Conservation (phyloP, 1,139 yeast genomes). For the Geotrichum siamense region DNA sequence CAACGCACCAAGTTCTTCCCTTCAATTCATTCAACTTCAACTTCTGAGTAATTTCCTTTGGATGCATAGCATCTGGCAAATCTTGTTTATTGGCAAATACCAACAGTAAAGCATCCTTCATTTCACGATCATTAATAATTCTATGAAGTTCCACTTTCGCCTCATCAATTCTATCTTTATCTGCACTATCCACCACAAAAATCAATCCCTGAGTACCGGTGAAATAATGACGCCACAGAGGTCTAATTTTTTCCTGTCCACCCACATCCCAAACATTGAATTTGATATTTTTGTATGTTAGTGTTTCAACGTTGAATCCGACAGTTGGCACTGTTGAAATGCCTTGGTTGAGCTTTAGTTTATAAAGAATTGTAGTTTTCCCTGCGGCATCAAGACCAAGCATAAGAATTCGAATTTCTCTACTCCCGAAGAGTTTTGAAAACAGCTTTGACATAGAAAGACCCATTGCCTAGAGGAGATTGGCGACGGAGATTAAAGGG, state of each 20-base stretch:
- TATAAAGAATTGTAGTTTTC: conserved; percentile 69
- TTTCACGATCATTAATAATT: conserved; percentile 72
- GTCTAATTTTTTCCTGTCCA: conserved; percentile 87
- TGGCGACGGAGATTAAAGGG: background rate
- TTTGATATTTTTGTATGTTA: conserved; percentile 75
- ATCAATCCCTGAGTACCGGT: conserved; percentile 93
- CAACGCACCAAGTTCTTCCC: conserved; percentile 88
- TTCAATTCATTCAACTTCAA: conserved; percentile 76
- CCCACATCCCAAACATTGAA: conserved; percentile 98
- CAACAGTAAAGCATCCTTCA: conserved; percentile 67
- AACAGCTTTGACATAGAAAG: conserved; percentile 42
- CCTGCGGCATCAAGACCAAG: conserved; percentile 91
- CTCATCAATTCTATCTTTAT: conserved; percentile 62
- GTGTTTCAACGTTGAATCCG: conserved; percentile 91
- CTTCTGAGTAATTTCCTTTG: conserved; percentile 81
- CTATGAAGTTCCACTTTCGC: conserved; percentile 72
- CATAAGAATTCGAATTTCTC: conserved; percentile 56
- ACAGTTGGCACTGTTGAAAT: conserved; percentile 88
- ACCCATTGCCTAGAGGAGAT: conserved; percentile 36
- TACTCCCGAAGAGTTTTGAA: conserved; percentile 45
- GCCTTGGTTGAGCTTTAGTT: conserved; percentile 65
- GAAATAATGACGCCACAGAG: conserved; percentile 91
- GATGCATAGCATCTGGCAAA: conserved; percentile 80
- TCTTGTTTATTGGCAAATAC: conserved; percentile 93
- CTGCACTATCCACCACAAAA: conserved; percentile 82